These are phyloP conservation scores for Magnusiomyces suaveolens DNA, from an alignment of 1,139 yeast genomes.

Conservation along the genomic window DNA sequence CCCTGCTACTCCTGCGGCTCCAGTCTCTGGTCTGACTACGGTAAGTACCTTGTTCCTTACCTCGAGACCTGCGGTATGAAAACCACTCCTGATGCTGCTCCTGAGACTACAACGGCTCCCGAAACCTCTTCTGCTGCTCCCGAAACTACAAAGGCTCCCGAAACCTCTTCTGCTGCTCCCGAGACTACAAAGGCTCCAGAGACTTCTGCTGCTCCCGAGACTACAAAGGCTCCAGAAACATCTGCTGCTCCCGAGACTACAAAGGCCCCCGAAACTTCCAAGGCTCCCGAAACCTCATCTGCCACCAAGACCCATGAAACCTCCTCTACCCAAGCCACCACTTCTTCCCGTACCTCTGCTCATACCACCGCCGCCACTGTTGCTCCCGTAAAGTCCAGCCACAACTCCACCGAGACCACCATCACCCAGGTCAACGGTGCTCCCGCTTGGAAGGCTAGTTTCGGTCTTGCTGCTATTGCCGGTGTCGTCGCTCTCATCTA, in stretches of 20 bases:
- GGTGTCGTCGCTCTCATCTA: not conserved
- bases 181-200: constrained; percentile 3
- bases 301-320: constrained; percentile 1
- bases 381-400: not conserved
- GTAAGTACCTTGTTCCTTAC: constrained; percentile 10
- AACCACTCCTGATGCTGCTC: constrained; percentile 2
- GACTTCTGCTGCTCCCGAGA: not conserved
- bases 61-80: constrained; percentile 6
- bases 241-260: not conserved
- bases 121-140: not conserved
- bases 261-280: not conserved
- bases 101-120: not conserved
- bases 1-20: constrained; percentile 12
- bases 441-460: not conserved
- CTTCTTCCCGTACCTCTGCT: not conserved
- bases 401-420: not conserved
- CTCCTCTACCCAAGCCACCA: constrained; percentile 2
- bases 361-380: not conserved
- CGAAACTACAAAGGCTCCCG: not conserved
- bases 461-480: not conserved
- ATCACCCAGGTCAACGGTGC: constrained; percentile 2
- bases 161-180: not conserved
- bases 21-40: constrained; percentile 12
- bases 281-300: not conserved
- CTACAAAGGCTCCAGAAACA: constrained; percentile 1